phyloP scores from a whole-genome alignment of 2,329 filamentous ascomycete genomes.

The Aspergillus udagawae region DNA sequence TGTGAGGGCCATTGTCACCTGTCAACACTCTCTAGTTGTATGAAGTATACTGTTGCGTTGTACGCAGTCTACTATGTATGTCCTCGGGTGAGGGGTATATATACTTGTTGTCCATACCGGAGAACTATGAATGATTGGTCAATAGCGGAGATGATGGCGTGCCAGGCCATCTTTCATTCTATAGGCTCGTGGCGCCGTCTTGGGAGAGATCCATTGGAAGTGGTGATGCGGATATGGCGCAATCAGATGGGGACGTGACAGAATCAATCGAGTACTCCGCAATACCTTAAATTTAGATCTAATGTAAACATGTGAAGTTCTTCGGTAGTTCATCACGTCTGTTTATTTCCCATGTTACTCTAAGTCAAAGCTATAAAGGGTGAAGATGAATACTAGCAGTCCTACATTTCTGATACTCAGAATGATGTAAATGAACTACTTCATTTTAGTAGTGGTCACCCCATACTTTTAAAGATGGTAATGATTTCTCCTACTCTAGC shows the following conservation, averaged over 20 bases:
- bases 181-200: conserved; percentile 4
- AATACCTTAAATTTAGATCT: too few relatives aligned
- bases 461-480: too few relatives aligned
- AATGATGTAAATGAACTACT: too few relatives aligned
- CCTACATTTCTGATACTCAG: background rate
- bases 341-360: too few relatives aligned
- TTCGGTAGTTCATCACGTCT: too few relatives aligned
- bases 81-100: background rate
- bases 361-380: too few relatives aligned
- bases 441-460: too few relatives aligned
- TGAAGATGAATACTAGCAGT: too few relatives aligned
- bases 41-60: background rate
- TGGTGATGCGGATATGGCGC: conserved; percentile 22
- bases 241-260: conserved; percentile 26
- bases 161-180: conserved; percentile 13
- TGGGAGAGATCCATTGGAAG: conserved; percentile 1
- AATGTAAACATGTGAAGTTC: too few relatives aligned
- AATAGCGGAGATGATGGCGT: conserved; percentile 28
- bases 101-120: background rate
- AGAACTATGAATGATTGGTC: conserved; percentile 13
- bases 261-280: too few relatives aligned
- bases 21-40: too few relatives aligned
- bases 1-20: conserved; percentile 27
- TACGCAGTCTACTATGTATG: background rate
- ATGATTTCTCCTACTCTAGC: background rate